Evolutionary conservation across 371 early-diverging fungal species (phyloP), one percentile per base, ranked within the genome.

Genomic region (Haplosporangium sp.): DNA sequence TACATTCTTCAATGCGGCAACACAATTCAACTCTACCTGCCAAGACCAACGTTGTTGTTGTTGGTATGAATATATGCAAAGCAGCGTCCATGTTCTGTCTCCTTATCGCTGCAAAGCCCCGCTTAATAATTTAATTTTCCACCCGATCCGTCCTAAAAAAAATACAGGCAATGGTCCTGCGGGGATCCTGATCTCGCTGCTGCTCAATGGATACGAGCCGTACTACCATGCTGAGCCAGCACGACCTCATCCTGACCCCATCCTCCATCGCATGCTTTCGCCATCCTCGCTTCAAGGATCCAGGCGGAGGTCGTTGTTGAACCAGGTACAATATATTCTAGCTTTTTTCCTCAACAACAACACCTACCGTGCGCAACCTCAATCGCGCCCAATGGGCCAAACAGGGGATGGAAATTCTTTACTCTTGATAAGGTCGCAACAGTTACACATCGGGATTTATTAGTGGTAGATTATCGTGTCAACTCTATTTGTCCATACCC

Each of bases 101-200:
- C 46, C 11, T 51, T 40, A 29, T 29, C 29, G 29, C 29, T 29
- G 29, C 29, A 4, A 29, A 29, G 4, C 29, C 29, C 29, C 29
- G 37, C 37, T 36, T 8, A 36, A 6, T 50, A n/a, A 43, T 37
- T 11, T 18, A 6, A 14, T 51, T 14, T 37, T 37, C 9, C 1
- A 45, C 40, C 23, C 38, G 18, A 23, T 46, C 46, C 55, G 29
- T 18, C 52, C 46, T 45, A 9, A 12, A 21, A 5, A 9, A 14
- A n/a, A 8, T 46, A 13, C 23, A 80, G 81, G 81, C 36, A 80
- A 80, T 52, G 81, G 81, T 4, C 81, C 81, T 14, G 81, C 81
- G 10, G 81, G 81, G 42, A 74, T 80, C 42, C 23, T 80, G 41
- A 56, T 74, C 38, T 80, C 81, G 8, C 58, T 74, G 16, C 54